Percentiles rank a stretch among this genome's conserved stretches.
phyloP scores from a whole-genome alignment of 345 rosid genomes.

The Erodium maritimum region DNA sequence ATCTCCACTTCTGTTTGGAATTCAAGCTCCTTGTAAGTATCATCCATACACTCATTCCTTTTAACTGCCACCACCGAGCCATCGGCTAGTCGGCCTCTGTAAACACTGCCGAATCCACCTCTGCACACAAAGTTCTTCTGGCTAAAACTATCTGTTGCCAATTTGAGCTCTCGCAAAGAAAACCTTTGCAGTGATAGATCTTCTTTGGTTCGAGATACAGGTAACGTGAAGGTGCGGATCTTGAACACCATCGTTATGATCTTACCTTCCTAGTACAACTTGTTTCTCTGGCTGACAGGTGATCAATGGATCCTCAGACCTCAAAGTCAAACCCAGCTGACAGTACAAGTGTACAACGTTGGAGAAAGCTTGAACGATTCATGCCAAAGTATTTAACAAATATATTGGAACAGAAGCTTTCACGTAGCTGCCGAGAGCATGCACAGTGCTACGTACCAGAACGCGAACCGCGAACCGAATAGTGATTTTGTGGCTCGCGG shows the following conservation, averaged over 20 bases:
- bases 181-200: not conserved
- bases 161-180: not conserved
- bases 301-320: no score
- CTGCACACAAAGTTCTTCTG: not conserved
- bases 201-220: not conserved
- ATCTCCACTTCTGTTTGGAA: slow-evolving; percentile 1
- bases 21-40: not conserved
- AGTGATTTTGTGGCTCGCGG: no score
- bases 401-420: no score
- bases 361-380: no score
- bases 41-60: not conserved
- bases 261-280: no score
- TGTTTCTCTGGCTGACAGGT: no score
- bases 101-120: slow-evolving; percentile 5
- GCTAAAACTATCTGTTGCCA: not conserved
- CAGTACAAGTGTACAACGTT: no score
- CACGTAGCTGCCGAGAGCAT: no score
- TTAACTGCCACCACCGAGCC: slow-evolving; percentile 1
- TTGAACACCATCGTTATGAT: slow-evolving; percentile 4
- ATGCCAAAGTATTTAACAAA: no score
- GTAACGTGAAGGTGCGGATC: not conserved
- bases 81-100: not conserved
- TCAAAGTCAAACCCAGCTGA: no score
- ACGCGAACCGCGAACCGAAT: no score
- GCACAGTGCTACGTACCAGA: no score